Evolutionary conservation across 2,329 filamentous ascomycete species (phyloP), one percentile per base, ranked within the genome.

Genomic region (Diaporthe vexans): DNA sequence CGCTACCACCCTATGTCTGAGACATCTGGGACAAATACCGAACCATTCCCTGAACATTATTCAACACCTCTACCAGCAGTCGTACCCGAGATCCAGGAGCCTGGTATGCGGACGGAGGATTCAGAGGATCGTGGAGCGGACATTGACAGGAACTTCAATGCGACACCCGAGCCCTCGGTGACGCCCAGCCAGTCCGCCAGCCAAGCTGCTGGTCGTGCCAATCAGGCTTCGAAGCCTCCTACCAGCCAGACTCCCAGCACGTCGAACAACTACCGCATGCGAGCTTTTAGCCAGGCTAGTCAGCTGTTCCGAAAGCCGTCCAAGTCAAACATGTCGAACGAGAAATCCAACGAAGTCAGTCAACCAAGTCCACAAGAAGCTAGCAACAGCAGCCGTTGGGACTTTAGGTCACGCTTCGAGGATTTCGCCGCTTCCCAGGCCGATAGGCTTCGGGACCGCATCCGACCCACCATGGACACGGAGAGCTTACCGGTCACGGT

Each of bases 391-490:
- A 77, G 73, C 73, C 82, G 86, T 56, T 92, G 91, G 90, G 90
- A 92, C 78, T 78, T 92, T 13, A 86, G 86, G 46, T 84, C 84
- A 13, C 86, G 90, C 19, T 79, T 92, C 1, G 91, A 93, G 74
- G 88, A 91, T 63, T 92, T 92, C 77, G 90, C 90, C 0, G 89
- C 85, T 1, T 87, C 85, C 10, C 90, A 92, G 76, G 91, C 90
- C 0, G 91, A 92, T 76, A 88, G 86, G 79, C 80, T 92, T 8
- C 85, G 90, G 13, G 90, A 92, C 72, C 87, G 84, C 73, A 85
- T 91, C 61, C 85, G 88, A 15, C 87, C 90, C 13, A 87, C 86
- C 0, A 85, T 87, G 0, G 87, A 89, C 77, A 89, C 87, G 2
- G 88, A 88, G 26, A 87, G 86, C 75, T 82, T 92, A 24, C 90